A percentile compares a stretch with the other conserved stretches of the same genome.
Conservation (phyloP, 345 rosid species). For the Noccaea caerulescens region DNA sequence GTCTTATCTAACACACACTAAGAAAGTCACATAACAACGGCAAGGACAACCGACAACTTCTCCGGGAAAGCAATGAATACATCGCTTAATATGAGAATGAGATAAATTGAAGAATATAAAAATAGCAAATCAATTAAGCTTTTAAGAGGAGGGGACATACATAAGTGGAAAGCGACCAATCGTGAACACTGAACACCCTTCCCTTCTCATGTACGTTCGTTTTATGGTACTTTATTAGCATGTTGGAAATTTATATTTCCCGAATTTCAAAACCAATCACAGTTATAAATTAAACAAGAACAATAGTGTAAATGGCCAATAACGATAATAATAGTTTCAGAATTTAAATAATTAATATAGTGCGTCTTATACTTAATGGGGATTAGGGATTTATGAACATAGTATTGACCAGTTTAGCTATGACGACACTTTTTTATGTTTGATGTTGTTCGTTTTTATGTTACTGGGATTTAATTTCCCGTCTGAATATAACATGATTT, state of each 20-base stretch:
- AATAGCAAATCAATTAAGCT: constrained; percentile 23
- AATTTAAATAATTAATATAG: constrained; percentile 2
- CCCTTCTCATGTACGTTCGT: not conserved
- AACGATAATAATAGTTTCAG: not conserved
- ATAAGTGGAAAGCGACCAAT: constrained; percentile 36
- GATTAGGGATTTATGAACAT: constrained; percentile 12
- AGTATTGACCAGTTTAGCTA: not conserved
- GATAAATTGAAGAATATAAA: constrained; percentile 3
- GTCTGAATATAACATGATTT: not conserved
- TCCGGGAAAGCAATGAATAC: constrained; percentile 10
- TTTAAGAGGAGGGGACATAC: constrained; percentile 12
- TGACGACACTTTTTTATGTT: not conserved
- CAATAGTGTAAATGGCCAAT: not conserved
- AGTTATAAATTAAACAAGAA: not conserved
- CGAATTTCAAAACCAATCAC: not conserved
- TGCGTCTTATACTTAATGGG: constrained; percentile 30
- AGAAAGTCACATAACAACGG: not conserved
- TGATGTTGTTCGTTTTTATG: not conserved
- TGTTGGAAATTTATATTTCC: not conserved
- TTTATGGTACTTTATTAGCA: not conserved
- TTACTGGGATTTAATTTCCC: not conserved
- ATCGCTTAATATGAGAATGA: not conserved
- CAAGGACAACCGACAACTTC: constrained; percentile 32
- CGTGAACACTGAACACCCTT: constrained; percentile 1
- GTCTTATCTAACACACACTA: not conserved